Evolutionary conservation across 441 rosid genomes (phyloP).

Genomic region (Bocquillonia castaneifolia): DNA sequence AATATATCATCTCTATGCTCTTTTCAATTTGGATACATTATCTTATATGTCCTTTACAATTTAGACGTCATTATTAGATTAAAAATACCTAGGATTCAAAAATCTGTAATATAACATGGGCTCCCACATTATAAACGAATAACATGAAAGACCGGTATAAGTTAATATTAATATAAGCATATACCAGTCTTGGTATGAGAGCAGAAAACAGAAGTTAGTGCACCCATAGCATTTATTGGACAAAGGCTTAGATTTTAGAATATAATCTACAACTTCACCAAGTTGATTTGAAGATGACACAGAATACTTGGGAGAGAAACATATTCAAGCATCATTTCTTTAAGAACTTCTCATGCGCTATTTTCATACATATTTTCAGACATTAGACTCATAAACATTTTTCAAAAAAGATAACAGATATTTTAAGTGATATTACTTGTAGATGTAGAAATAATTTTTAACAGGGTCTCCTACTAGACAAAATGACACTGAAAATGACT

Average conservation of each 20-base stretch:
- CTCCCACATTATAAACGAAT: not conserved
- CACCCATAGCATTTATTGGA: not conserved
- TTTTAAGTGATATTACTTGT: not conserved
- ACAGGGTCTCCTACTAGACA: not conserved
- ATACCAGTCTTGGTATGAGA: not conserved
- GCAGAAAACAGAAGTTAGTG: not conserved
- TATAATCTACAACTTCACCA: not conserved
- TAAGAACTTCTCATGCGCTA: not conserved
- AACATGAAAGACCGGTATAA: not conserved
- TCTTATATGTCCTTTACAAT: too few relatives aligned
- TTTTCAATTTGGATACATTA: too few relatives aligned
- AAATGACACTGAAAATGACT: not conserved
- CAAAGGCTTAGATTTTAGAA: not conserved
- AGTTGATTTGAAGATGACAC: not conserved
- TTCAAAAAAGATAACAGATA: not conserved
- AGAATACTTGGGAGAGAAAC: not conserved
- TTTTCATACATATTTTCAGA: not conserved
- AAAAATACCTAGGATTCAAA: too few relatives aligned
- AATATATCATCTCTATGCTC: not conserved
- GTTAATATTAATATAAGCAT: not conserved
- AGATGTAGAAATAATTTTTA: not conserved
- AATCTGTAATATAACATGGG: not conserved
- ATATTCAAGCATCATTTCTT: conserved; percentile 2
- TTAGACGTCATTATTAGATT: too few relatives aligned
- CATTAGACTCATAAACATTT: too few relatives aligned